phyloP scores from a whole-genome alignment of 176 grass and related monocot genomes.

The Bonia amplexicaulis region DNA sequence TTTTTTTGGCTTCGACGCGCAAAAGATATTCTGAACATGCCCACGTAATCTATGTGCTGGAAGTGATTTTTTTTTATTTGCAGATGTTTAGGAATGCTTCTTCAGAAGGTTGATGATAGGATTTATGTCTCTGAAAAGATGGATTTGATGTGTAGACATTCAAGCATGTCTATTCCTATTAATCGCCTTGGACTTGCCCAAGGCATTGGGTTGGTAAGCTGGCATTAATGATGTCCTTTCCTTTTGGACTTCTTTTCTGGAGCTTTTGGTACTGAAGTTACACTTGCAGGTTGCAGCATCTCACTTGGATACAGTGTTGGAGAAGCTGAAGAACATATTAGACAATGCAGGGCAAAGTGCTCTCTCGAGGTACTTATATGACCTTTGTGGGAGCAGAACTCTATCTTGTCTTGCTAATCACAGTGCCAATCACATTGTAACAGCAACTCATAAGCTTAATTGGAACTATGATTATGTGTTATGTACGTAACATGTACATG shows the following conservation, averaged over 20 bases:
- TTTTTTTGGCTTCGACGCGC: constrained; percentile 14
- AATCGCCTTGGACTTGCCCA: constrained; percentile 97
- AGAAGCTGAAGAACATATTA: constrained; percentile 88
- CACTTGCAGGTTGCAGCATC: constrained; percentile 83
- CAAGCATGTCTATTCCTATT: constrained; percentile 83
- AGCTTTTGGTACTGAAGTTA: constrained; percentile 27
- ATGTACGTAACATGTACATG: neutral
- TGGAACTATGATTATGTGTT: neutral
- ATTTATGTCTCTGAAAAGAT: constrained; percentile 83
- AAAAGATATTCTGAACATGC: constrained; percentile 22
- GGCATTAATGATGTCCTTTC: neutral
- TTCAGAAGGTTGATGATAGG: constrained; percentile 97
- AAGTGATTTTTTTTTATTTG: constrained; percentile 7
- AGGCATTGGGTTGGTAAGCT: constrained; percentile 93
- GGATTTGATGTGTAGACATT: constrained; percentile 92
- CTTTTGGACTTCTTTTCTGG: constrained; percentile 22
- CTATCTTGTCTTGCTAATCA: constrained; percentile 12
- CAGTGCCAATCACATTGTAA: neutral
- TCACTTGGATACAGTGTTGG: constrained; percentile 96
- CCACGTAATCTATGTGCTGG: neutral
- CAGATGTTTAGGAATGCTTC: constrained; percentile 95
- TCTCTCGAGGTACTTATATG: constrained; percentile 60
- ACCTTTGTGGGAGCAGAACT: constrained; percentile 8
- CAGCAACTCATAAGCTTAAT: constrained; percentile 11
- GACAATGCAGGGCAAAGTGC: constrained; percentile 65